Conservation (phyloP, 1,284 basidiomycete species). For the Moniliella sp. region DNA sequence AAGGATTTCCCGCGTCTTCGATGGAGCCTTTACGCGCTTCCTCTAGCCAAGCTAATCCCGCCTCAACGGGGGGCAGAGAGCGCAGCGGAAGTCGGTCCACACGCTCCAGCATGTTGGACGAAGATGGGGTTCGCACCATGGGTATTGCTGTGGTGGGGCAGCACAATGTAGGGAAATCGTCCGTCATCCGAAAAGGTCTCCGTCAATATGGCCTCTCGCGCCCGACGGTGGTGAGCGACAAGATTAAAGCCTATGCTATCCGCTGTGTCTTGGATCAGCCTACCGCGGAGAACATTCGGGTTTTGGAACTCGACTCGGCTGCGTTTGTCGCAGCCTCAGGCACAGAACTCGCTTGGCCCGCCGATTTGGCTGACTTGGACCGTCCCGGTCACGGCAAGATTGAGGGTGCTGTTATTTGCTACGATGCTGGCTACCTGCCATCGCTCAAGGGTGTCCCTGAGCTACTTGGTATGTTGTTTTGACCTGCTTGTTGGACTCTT, state of each 20-base stretch:
- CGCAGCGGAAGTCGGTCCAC: no score
- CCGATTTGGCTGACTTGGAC: slow-evolving; percentile 15
- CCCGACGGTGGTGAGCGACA: slow-evolving; percentile 18
- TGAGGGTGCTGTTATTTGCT: slow-evolving; percentile 26
- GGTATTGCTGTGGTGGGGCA: slow-evolving; percentile 26
- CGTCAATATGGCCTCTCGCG: slow-evolving; percentile 22
- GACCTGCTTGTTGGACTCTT: no score
- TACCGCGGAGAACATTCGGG: slow-evolving; percentile 24
- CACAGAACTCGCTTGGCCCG: slow-evolving; percentile 25
- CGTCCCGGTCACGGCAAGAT: no score
- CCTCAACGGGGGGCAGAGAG: no score
- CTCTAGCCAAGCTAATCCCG: no score
- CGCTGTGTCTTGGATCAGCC: slow-evolving; percentile 23
- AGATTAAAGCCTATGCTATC: slow-evolving; percentile 22
- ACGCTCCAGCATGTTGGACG: no score
- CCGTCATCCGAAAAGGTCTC: slow-evolving; percentile 24
- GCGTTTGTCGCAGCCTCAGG: slow-evolving; percentile 17
- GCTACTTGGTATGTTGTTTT: slow-evolving; percentile 10
- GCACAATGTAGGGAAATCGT: slow-evolving; percentile 17
- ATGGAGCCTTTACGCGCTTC: no score
- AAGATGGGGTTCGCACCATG: no score
- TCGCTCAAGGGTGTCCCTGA: slow-evolving; percentile 26
- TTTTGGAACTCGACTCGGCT: slow-evolving; percentile 23
- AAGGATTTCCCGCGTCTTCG: no score
- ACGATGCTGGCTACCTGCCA: slow-evolving; percentile 19